A percentile compares a stretch with the other conserved stretches of the same genome.
Evolutionary conservation across 169 alveolate genomes (phyloP).

Genomic region (Cryptosporidium sp.): DNA sequence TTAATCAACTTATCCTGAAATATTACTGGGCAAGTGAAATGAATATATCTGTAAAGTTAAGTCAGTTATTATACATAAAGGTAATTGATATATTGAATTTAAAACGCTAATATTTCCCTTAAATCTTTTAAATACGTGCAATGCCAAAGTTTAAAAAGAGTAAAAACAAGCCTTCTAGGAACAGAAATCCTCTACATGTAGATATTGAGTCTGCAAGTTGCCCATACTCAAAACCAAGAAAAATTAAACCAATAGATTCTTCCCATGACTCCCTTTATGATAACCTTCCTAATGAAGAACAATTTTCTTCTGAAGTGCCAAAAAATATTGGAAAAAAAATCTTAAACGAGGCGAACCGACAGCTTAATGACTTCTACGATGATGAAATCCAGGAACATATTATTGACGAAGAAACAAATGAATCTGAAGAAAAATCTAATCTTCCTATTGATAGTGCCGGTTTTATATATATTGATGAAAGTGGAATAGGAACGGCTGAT

Average conservation of each 20-base stretch:
- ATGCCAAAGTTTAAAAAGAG: slow-evolving; percentile 52
- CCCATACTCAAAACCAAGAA: slow-evolving; percentile 12
- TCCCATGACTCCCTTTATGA: slow-evolving; percentile 32
- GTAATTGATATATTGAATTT: neutral
- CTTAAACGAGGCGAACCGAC: slow-evolving; percentile 43
- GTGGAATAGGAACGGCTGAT: slow-evolving; percentile 9
- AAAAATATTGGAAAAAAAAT: slow-evolving; percentile 29
- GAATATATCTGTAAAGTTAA: too few species aligned
- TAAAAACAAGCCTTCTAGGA: slow-evolving; percentile 18
- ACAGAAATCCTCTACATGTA: slow-evolving; percentile 58
- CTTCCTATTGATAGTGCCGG: slow-evolving; percentile 75
- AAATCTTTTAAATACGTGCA: neutral
- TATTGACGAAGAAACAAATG: neutral
- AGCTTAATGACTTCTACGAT: slow-evolving; percentile 24
- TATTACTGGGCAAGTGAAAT: neutral
- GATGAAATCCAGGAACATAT: neutral
- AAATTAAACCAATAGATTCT: slow-evolving; percentile 2
- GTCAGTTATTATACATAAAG: neutral
- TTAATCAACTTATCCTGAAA: neutral
- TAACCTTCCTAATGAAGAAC: slow-evolving; percentile 61
- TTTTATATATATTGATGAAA: slow-evolving; percentile 24
- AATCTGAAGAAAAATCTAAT: slow-evolving; percentile 54
- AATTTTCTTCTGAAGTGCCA: slow-evolving; percentile 30
- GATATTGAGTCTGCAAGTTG: slow-evolving; percentile 58
- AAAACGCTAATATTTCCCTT: neutral